Conservation (phyloP, 495 filamentous ascomycete genomes). For the Podospora pseudoanserina region DNA sequence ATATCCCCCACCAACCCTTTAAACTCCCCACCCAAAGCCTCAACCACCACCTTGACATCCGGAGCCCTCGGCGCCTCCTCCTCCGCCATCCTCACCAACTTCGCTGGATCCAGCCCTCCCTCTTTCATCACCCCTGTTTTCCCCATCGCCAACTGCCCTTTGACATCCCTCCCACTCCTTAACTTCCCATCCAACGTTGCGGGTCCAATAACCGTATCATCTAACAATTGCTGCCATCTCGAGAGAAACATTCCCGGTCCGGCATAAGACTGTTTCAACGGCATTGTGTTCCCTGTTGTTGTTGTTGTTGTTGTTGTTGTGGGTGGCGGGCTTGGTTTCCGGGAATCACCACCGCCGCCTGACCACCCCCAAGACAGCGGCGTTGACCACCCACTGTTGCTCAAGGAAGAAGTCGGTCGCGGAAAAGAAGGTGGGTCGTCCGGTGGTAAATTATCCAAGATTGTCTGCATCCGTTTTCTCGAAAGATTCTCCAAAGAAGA, state of each 20-base stretch:
- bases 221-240: slow-evolving; percentile 60
- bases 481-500: slow-evolving; percentile 46
- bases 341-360: neutral
- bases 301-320: too few species aligned
- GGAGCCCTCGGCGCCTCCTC: slow-evolving; percentile 27
- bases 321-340: neutral
- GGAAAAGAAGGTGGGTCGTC: slow-evolving; percentile 2
- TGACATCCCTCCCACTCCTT: slow-evolving; percentile 50
- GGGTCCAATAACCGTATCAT: slow-evolving; percentile 58
- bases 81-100: slow-evolving; percentile 16
- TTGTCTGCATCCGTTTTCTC: slow-evolving; percentile 41
- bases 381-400: slow-evolving; percentile 9
- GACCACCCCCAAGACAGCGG: neutral
- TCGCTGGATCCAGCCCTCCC: slow-evolving; percentile 22
- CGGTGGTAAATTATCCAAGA: slow-evolving; percentile 35
- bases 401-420: neutral
- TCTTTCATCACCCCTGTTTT: slow-evolving; percentile 39
- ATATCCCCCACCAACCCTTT: slow-evolving; percentile 29
- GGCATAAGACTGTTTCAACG: slow-evolving; percentile 17
- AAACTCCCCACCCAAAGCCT: slow-evolving; percentile 37
- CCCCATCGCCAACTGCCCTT: slow-evolving; percentile 45
- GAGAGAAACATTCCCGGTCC: slow-evolving; percentile 63
- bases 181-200: slow-evolving; percentile 39
- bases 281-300: neutral
- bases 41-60: slow-evolving; percentile 38